phyloP scores from a whole-genome alignment of 2,329 filamentous ascomycete genomes.

The Sclerotiophoma versabilis region DNA sequence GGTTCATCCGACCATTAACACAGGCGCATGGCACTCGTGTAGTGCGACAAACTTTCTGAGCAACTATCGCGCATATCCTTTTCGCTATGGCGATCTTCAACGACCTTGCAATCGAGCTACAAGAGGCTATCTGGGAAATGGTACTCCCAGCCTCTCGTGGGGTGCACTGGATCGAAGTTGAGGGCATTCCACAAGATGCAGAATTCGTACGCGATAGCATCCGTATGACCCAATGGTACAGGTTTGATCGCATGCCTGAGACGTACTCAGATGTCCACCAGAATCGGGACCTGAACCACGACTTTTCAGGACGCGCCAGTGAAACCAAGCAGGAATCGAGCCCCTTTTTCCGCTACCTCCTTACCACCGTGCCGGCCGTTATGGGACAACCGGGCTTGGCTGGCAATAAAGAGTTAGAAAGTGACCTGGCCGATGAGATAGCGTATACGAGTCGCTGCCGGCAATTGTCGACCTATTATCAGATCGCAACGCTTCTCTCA shows the following conservation, averaged over 20 bases:
- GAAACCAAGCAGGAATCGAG: neutral
- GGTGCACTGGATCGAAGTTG: slow-evolving; percentile 4
- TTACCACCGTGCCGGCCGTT: slow-evolving; percentile 12
- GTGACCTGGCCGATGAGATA: slow-evolving; percentile 7
- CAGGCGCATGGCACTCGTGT: neutral
- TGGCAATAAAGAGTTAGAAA: neutral
- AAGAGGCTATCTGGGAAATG: no score
- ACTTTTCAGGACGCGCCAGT: neutral
- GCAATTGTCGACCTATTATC: slow-evolving; percentile 10
- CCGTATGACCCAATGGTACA: slow-evolving; percentile 2
- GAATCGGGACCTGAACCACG: neutral
- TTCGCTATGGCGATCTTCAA: no score
- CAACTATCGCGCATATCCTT: neutral
- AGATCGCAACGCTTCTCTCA: slow-evolving; percentile 8
- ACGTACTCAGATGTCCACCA: slow-evolving; percentile 3
- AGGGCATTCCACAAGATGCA: slow-evolving; percentile 7
- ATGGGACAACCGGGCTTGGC: slow-evolving; percentile 1
- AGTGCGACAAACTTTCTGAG: neutral
- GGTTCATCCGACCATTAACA: slow-evolving; percentile 2
- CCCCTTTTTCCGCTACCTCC: slow-evolving; percentile 7
- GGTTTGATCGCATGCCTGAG: slow-evolving; percentile 5
- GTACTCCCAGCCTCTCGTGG: slow-evolving; percentile 8
- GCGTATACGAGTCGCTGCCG: slow-evolving; percentile 12
- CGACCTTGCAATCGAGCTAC: no score
- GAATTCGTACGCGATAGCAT: slow-evolving; percentile 7